Conservation (phyloP, 192 early-diverging fungal genomes). For the Gaertneriomyces sp. region DNA sequence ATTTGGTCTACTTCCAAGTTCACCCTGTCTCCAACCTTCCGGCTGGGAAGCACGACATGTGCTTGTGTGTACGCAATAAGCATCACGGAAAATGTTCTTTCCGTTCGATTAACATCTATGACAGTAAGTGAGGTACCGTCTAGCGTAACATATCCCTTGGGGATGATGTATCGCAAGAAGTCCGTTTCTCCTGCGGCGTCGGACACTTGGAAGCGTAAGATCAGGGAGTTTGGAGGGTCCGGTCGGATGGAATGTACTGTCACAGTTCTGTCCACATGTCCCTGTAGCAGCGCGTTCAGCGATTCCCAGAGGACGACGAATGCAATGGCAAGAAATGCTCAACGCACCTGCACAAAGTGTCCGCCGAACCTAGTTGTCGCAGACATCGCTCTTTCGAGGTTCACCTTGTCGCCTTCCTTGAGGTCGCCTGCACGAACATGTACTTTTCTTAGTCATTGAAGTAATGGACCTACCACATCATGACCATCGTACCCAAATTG, state of each 20-base stretch:
- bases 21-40: constrained; percentile 68
- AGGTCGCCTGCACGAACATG: constrained; percentile 51
- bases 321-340: constrained; percentile 9
- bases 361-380: constrained; percentile 88
- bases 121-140: constrained; percentile 97
- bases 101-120: constrained; percentile 73
- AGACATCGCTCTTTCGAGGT: constrained; percentile 91
- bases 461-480: constrained; percentile 2
- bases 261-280: constrained; percentile 88
- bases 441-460: neutral
- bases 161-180: constrained; percentile 79
- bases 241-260: constrained; percentile 67
- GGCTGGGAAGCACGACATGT: constrained; percentile 74
- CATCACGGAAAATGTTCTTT: constrained; percentile 85
- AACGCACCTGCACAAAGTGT: constrained; percentile 81
- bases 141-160: constrained; percentile 91
- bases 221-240: constrained; percentile 84
- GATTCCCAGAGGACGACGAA: neutral
- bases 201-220: constrained; percentile 67
- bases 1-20: constrained; percentile 98
- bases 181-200: constrained; percentile 25
- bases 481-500: constrained; percentile 68
- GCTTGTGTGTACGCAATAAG: constrained; percentile 91
- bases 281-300: constrained; percentile 36
- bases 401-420: constrained; percentile 74